Evolutionary conservation across 805 yeast genomes (phyloP).

Genomic region (Ogataea pini): DNA sequence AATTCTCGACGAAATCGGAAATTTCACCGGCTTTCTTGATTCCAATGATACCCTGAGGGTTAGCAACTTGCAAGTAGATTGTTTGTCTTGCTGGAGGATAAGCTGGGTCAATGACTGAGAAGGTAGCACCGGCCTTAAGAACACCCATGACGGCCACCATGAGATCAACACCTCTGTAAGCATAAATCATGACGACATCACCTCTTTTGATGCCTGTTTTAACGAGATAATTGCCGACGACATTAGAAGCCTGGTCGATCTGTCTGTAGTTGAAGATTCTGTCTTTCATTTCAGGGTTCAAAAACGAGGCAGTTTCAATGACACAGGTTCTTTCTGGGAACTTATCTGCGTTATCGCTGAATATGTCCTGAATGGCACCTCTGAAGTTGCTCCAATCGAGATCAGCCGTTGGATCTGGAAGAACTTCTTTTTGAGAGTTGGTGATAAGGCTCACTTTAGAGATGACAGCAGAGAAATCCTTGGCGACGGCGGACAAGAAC

Average conservation of each 20-base stretch:
- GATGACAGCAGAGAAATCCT: slow-evolving; percentile 43
- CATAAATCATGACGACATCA: slow-evolving; percentile 96
- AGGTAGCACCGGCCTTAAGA: slow-evolving; percentile 97
- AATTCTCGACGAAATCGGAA: slow-evolving; percentile 75
- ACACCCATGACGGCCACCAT: slow-evolving; percentile 98
- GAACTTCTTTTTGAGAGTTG: slow-evolving; percentile 50
- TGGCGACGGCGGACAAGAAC: slow-evolving; percentile 43
- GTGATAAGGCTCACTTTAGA: slow-evolving; percentile 73
- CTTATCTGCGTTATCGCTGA: slow-evolving; percentile 78
- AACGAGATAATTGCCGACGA: slow-evolving; percentile 86
- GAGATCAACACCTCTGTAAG: slow-evolving; percentile 95
- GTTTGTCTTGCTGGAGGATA: slow-evolving; percentile 98
- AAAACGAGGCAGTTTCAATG: slow-evolving; percentile 80
- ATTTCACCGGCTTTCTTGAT: slow-evolving; percentile 86
- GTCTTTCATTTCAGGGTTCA: slow-evolving; percentile 52
- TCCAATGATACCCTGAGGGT: slow-evolving; percentile 88
- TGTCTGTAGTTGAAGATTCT: slow-evolving; percentile 82
- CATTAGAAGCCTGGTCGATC: slow-evolving; percentile 89
- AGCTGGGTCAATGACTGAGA: slow-evolving; percentile 98
- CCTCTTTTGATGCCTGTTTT: slow-evolving; percentile 82
- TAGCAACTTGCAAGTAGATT: slow-evolving; percentile 87
- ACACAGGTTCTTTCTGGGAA: slow-evolving; percentile 90
- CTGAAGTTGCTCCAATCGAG: slow-evolving; percentile 89
- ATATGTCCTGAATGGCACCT: slow-evolving; percentile 97
- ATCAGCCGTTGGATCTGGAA: slow-evolving; percentile 88